Evolutionary conservation across 192 early-diverging fungal species (phyloP), one percentile per base, ranked within the genome.

Genomic region (Thamnidium elegans): DNA sequence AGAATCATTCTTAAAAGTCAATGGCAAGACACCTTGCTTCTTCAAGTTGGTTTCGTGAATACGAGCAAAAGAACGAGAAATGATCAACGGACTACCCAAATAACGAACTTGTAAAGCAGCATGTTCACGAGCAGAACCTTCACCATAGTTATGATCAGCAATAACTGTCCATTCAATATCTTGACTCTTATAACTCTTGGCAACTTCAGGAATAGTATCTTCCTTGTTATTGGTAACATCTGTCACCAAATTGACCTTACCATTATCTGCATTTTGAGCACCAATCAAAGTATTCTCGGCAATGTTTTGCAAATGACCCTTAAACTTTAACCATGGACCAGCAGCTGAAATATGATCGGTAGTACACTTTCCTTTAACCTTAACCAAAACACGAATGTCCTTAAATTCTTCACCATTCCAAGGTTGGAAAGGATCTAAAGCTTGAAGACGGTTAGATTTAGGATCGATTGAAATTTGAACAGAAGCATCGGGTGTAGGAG

Each of bases 31-130:
- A 62, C 97, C 97, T 80, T 99, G 97, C 81, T 99, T 99, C 87
- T 99, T 99, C 61, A 99, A 78, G 79, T 98, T 99, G 55, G 96
- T 99, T 75, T 99, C 94, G 71, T 99, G 97, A 81, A 99, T 99
- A 68, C 97, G 92, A 23, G 95, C 97, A 89, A 99, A 99, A 20
- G 92, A 95, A 53, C 89, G 84, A 7, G 91, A 85, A 63, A 99
- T 73, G 19, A 99, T 90, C 63, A 91, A 66, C 31, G 84, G 83
- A 75, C 93, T 87, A 53, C 93, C 93, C 31, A 95, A 73, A 75
- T 90, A 94, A 32, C 93, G 86, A 48, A 92, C 87, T 75, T 94
- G 90, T 69, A 94, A 80, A 26, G 92, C 92, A 6, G 93, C 93
- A 69, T 94, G 92, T 68, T 95, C 93, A 66, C 93, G 90, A n/a